Evolutionary conservation across 2,329 filamentous ascomycete species (phyloP), one percentile per base, ranked within the genome.

Genomic region (Phialophora tarda): DNA sequence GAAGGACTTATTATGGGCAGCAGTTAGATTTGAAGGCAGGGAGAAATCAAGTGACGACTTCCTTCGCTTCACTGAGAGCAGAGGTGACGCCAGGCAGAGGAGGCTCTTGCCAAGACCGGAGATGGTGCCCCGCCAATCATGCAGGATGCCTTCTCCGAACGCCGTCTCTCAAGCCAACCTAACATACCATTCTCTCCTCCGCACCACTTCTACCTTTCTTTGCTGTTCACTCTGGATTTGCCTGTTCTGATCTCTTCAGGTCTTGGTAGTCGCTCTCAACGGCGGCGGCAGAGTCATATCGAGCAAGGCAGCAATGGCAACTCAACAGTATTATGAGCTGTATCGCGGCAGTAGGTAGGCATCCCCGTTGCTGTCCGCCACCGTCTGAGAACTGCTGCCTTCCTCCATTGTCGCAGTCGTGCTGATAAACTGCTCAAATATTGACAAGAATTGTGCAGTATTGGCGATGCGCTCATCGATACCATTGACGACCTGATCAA

Each of bases 401-500:
- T n/a, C 53, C 14, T 11, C 47, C 26, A 8, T 26, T 8, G 24
- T 55, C 26, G 28, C 12, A 17, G 21, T 32, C 14, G 10, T 21
- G 12, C 8, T 8, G 2, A 34, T n/a, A 51, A 55, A 24, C 55
- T 60, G 59, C 47, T 14, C 14, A 32, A 4, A 68, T 71, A 67
- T 72, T 66, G 65, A 66, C 68, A 67, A 68, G 61, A 59, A 69
- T 56, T 69, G 64, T 68, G 66, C 79, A 99, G 95, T 81, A 92
- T 99, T 82, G 95, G 95, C 74, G 86, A 92, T 75, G 90, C 94
- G 65, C 86, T 99, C 75, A 97, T 94, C 62, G 96, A 99, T 81
- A 97, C 93, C 63, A 93, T 99, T 75, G 95, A 99, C 81, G 92
- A 96, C 76, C 85, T 99, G 73, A 98, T 99, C 80, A 94, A 91